phyloP scores from a whole-genome alignment of 148 eudicot genomes.

The Polygonum aviculare region DNA sequence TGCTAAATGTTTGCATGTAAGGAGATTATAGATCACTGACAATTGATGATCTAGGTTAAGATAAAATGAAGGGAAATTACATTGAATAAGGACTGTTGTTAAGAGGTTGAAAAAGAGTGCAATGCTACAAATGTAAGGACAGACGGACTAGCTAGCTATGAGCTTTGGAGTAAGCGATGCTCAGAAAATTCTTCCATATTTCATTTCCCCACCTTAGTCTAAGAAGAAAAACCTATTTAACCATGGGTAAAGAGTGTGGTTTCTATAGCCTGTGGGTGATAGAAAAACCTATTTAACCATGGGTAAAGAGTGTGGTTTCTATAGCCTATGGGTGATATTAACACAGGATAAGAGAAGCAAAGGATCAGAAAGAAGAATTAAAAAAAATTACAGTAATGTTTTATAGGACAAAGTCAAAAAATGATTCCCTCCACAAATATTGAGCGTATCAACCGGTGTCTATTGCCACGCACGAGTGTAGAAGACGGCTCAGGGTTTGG shows the following conservation, averaged over 20 bases:
- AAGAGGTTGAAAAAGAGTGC: neutral
- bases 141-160: slow-evolving; percentile 8
- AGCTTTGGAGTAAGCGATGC: slow-evolving; percentile 12
- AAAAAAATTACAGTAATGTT: too few relatives aligned
- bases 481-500: too few relatives aligned
- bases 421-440: too few relatives aligned
- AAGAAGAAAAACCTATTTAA: too few relatives aligned
- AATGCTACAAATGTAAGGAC: slow-evolving; percentile 25
- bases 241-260: too few relatives aligned
- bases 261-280: too few relatives aligned
- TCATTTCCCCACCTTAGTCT: neutral
- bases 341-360: slow-evolving; percentile 8
- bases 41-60: neutral
- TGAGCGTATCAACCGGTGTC: too few relatives aligned
- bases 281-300: neutral
- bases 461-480: too few relatives aligned
- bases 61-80: neutral
- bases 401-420: too few relatives aligned
- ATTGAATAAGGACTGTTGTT: neutral
- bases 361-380: slow-evolving; percentile 2
- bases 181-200: neutral
- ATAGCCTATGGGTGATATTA: neutral
- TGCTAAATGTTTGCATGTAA: neutral
- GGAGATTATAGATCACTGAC: neutral
- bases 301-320: slow-evolving; percentile 2